A percentile compares a stretch with the other conserved stretches of the same genome.
Conservation (phyloP, 83 land plant genomes). For the Larix sibirica region DNA sequence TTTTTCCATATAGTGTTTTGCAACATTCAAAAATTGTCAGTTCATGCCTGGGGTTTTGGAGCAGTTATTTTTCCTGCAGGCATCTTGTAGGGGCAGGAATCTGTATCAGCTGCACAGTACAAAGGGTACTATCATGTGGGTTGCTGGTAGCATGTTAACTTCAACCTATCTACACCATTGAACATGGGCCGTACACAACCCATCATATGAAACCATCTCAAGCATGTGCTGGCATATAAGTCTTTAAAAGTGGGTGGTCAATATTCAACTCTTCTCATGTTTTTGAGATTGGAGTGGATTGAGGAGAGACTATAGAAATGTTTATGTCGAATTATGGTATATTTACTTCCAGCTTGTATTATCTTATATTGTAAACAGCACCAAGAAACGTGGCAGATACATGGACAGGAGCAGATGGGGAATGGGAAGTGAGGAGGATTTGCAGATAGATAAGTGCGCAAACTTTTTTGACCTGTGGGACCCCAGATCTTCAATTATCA, state of each 20-base stretch:
- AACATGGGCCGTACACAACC: neutral
- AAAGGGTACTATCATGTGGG: neutral
- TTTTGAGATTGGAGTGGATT: conserved; percentile 4
- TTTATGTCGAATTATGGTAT: neutral
- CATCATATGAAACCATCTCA: neutral
- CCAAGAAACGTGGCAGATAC: neutral
- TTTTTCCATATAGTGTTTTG: conserved; percentile 14
- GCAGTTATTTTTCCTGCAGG: neutral
- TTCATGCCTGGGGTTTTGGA: conserved; percentile 8
- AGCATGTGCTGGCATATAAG: neutral
- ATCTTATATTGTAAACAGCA: neutral
- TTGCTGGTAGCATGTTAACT: conserved; percentile 3
- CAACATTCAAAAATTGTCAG: conserved; percentile 8
- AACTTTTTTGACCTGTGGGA: neutral
- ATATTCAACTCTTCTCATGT: neutral
- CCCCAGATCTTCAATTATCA: neutral
- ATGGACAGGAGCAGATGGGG: neutral
- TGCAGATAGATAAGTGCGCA: neutral
- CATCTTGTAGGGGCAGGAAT: neutral
- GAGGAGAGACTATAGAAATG: neutral
- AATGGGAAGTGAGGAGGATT: neutral
- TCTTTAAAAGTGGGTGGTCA: neutral
- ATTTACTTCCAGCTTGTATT: neutral
- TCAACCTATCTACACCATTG: neutral
- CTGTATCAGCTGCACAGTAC: neutral